These are phyloP conservation scores for Bacterosira constricta DNA, from an alignment of 108 stramenopile species.

Conservation along the genomic window DNA sequence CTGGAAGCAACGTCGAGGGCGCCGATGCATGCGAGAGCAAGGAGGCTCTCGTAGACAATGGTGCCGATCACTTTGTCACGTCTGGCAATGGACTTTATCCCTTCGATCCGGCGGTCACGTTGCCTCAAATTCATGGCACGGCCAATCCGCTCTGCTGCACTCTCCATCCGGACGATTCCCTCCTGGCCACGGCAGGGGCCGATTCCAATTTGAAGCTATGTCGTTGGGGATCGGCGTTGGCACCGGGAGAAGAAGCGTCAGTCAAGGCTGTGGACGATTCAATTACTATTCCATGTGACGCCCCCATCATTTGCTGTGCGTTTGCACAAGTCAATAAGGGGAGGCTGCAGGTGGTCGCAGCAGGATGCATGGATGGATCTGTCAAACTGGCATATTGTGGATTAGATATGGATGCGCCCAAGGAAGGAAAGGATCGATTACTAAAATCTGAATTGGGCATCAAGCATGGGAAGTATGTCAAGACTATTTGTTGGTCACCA, in stretches of 20 bases:
- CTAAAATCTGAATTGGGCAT: slow-evolving; percentile 24
- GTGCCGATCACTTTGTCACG: slow-evolving; percentile 64
- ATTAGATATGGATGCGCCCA: slow-evolving; percentile 2
- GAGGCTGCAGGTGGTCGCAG: slow-evolving; percentile 60
- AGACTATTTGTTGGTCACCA: slow-evolving; percentile 68
- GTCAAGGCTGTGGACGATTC: slow-evolving; percentile 47
- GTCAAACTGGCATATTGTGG: slow-evolving; percentile 61
- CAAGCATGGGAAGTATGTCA: slow-evolving; percentile 76
- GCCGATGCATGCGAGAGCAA: background rate
- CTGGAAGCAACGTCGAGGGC: background rate
- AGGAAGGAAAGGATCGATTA: slow-evolving; percentile 5
- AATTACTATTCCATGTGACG: slow-evolving; percentile 55
- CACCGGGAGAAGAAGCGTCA: slow-evolving; percentile 43
- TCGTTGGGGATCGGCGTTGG: slow-evolving; percentile 68
- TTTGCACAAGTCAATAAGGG: slow-evolving; percentile 55
- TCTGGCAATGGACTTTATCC: slow-evolving; percentile 72
- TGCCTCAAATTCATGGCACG: slow-evolving; percentile 61
- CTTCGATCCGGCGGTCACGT: slow-evolving; percentile 42
- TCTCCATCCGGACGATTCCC: slow-evolving; percentile 63
- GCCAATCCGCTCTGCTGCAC: slow-evolving; percentile 74
- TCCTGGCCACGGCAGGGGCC: slow-evolving; percentile 83
- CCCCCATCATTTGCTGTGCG: slow-evolving; percentile 72
- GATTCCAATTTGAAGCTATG: slow-evolving; percentile 58
- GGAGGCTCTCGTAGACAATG: slow-evolving; percentile 7
- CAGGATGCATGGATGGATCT: slow-evolving; percentile 79